Percentiles rank a stretch among this genome's conserved stretches.
Evolutionary conservation across 2,329 filamentous ascomycete species (phyloP).

Genomic region (Zarea fungicola): DNA sequence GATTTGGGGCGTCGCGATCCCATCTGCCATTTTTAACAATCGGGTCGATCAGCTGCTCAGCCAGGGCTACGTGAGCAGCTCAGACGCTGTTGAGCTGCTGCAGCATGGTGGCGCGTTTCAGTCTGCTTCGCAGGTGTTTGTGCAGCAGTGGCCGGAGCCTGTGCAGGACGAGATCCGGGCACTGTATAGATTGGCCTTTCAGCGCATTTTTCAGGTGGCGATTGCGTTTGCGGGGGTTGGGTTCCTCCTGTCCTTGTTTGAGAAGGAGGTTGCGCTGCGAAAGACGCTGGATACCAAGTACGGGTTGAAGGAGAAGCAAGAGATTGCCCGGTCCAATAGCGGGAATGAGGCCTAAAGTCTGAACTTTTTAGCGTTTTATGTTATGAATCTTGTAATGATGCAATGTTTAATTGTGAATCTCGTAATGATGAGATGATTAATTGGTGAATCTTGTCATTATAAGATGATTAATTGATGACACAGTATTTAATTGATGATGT

Average conservation of each 20-base stretch:
- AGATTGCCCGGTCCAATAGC: too few relatives aligned
- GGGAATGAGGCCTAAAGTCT: too few relatives aligned
- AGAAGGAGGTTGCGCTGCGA: constrained; percentile 22
- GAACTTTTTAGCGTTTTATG: too few relatives aligned
- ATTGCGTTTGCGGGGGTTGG: constrained; percentile 18
- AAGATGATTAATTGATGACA: too few relatives aligned
- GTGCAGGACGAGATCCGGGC: constrained; percentile 20
- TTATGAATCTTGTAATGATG: too few relatives aligned
- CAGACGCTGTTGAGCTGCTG: constrained; percentile 10
- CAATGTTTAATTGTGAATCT: too few relatives aligned
- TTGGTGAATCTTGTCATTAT: too few relatives aligned
- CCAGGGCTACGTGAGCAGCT: constrained; percentile 7
- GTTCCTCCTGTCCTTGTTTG: constrained; percentile 22
- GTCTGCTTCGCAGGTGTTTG: constrained; percentile 22
- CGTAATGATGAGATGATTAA: too few relatives aligned
- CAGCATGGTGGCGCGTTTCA: constrained; percentile 24
- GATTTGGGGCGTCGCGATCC: constrained; percentile 42
- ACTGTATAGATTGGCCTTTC: constrained; percentile 21
- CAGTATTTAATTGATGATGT: too few relatives aligned
- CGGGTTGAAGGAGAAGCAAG: constrained; percentile 13
- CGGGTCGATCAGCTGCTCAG: constrained; percentile 9
- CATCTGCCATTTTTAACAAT: constrained; percentile 35
- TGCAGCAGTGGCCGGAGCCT: constrained; percentile 17
- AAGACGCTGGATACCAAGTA: constrained; percentile 24
- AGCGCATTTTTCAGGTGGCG: constrained; percentile 21